These are phyloP conservation scores for Areca catechu DNA, from an alignment of 176 grass and related monocot species.

Conservation along the genomic window DNA sequence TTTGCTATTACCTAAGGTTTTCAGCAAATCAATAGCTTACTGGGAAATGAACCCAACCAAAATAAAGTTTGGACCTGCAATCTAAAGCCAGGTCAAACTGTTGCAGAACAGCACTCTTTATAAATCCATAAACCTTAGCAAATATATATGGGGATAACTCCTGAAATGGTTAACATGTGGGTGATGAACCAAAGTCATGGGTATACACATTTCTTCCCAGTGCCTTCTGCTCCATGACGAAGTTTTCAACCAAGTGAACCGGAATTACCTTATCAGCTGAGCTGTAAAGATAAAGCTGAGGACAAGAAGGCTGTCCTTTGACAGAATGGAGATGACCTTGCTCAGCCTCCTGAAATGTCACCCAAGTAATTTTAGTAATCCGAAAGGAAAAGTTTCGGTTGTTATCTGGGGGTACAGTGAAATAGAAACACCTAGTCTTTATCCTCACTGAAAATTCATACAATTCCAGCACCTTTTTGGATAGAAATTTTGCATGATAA, in stretches of 20 bases:
- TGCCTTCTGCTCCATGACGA: conserved; percentile 55
- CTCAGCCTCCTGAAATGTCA: conserved; percentile 43
- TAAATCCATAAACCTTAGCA: conserved; percentile 66
- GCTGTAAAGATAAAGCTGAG: conserved; percentile 96
- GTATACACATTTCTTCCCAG: conserved; percentile 43
- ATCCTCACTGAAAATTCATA: no score
- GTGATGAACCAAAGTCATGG: conserved; percentile 74
- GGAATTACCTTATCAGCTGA: conserved; percentile 71
- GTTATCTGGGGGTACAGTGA: no score
- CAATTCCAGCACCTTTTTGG: no score
- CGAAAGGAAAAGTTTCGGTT: no score
- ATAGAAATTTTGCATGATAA: no score
- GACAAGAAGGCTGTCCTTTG: conserved; percentile 56
- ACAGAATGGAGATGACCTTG: conserved; percentile 53
- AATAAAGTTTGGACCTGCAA: no score
- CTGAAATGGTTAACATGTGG: conserved; percentile 93
- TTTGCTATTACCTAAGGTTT: no score
- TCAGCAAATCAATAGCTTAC: no score
- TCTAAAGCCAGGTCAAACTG: no score
- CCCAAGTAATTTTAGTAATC: no score
- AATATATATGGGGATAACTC: conserved; percentile 74
- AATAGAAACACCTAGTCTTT: no score
- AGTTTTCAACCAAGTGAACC: conserved; percentile 47
- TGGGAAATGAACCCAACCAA: no score
- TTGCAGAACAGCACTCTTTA: conserved; percentile 37